A percentile compares a stretch with the other conserved stretches of the same genome.
Conservation (phyloP, 805 yeast species). For the Kockiozyma suomiensis region DNA sequence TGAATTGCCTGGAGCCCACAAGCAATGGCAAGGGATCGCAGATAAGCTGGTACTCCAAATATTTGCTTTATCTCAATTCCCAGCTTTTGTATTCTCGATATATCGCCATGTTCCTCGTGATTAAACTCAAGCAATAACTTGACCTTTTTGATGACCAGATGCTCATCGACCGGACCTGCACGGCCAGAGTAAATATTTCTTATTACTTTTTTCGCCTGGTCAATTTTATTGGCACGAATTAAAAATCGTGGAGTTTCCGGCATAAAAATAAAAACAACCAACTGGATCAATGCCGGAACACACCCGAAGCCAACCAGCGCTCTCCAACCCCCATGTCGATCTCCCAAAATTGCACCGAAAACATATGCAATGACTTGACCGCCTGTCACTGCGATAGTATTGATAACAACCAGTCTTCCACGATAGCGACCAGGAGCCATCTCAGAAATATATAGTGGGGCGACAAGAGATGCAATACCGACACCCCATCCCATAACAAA, state of each 20-base stretch:
- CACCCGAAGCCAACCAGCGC: conserved; percentile 86
- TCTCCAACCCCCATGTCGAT: conserved; percentile 86
- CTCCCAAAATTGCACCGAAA: conserved; percentile 81
- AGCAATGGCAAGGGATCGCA: conserved; percentile 84
- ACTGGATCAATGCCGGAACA: conserved; percentile 84
- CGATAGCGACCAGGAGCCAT: conserved; percentile 84
- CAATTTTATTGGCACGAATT: conserved; percentile 67
- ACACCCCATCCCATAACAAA: conserved; percentile 97
- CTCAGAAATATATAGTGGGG: conserved; percentile 92
- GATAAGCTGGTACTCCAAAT: conserved; percentile 55
- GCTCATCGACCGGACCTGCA: conserved; percentile 57
- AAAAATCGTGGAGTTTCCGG: conserved; percentile 96
- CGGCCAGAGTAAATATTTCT: conserved; percentile 53
- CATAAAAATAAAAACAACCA: conserved; percentile 73
- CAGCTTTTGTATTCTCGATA: conserved; percentile 30
- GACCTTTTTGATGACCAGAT: conserved; percentile 65
- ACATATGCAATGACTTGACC: conserved; percentile 95
- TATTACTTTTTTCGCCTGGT: conserved; percentile 68
- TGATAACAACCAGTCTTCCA: conserved; percentile 86
- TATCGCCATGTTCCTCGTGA: conserved; percentile 29
- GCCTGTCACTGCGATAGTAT: conserved; percentile 86
- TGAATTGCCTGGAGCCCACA: conserved; percentile 96
- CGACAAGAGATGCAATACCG: conserved; percentile 88
- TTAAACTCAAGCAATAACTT: conserved; percentile 53
- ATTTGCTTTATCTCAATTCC: conserved; percentile 41